These are phyloP conservation scores for Apiotrichum siamense DNA, from an alignment of 1,284 basidiomycete species.

Conservation along the genomic window DNA sequence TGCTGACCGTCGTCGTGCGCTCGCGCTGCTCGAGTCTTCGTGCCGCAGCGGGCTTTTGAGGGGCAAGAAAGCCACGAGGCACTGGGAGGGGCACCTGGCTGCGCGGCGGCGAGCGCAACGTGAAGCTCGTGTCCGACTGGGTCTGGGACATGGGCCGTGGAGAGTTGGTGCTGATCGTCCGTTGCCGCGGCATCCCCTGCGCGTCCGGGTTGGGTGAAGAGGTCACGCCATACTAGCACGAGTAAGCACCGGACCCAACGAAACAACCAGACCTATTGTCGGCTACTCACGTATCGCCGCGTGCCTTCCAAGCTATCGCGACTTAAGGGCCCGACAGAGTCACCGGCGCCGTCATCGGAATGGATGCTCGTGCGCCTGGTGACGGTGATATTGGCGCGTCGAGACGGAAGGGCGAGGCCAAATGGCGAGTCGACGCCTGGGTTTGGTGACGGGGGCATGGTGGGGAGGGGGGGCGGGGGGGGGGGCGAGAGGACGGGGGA, in stretches of 20 bases:
- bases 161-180: conserved; percentile 10
- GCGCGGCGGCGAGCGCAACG: conserved; percentile 24
- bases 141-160: conserved; percentile 10
- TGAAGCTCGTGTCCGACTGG: conserved; percentile 15
- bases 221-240: conserved; percentile 4
- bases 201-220: conserved; percentile 1
- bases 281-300: conserved; percentile 15
- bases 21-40: conserved; percentile 30
- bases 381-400: conserved; percentile 16
- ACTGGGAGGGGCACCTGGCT: conserved; percentile 31
- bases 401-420: conserved; percentile 15
- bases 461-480: not conserved
- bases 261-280: not conserved
- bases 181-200: conserved; percentile 1
- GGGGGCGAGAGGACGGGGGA: not conserved
- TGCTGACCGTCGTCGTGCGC: conserved; percentile 16
- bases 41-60: conserved; percentile 39
- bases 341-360: conserved; percentile 15
- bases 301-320: conserved; percentile 18
- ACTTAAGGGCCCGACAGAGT: conserved; percentile 13
- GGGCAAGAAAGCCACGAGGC: conserved; percentile 34
- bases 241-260: not conserved
- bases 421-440: conserved; percentile 7
- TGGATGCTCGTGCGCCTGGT: conserved; percentile 11
- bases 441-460: conserved; percentile 13